Percentiles rank a stretch among this genome's conserved stretches.
Evolutionary conservation across 768 basidiomycete species (phyloP).

Genomic region (Guyanaporus albipodus): DNA sequence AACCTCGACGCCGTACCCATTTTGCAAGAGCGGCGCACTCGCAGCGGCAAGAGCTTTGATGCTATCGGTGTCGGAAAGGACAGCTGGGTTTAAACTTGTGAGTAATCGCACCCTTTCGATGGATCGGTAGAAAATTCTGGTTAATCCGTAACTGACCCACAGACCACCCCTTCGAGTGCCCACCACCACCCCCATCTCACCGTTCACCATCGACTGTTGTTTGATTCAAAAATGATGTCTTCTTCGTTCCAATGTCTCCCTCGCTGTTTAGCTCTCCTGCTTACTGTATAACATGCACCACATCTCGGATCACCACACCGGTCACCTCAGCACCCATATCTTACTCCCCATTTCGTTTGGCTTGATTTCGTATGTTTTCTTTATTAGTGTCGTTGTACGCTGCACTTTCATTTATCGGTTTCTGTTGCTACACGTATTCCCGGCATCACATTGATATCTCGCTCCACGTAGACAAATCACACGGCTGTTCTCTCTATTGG

Average conservation of each 20-base stretch:
- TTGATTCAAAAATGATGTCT: constrained; percentile 11
- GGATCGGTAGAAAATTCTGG: constrained; percentile 52
- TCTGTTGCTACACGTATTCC: constrained; percentile 32
- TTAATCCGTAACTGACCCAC: constrained; percentile 4
- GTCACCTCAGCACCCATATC: constrained; percentile 15
- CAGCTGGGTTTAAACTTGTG: constrained; percentile 63
- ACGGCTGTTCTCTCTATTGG: constrained; percentile 16
- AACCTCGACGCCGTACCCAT: constrained; percentile 72
- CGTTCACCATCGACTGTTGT: background rate
- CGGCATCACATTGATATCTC: constrained; percentile 28
- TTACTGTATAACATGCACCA: constrained; percentile 26
- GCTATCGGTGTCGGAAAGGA: constrained; percentile 76
- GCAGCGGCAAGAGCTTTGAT: constrained; percentile 83
- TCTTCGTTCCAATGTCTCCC: constrained; percentile 5
- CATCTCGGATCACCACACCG: constrained; percentile 17
- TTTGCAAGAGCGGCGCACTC: constrained; percentile 70
- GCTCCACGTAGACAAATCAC: constrained; percentile 23
- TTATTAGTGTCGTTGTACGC: constrained; percentile 26
- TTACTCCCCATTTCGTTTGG: constrained; percentile 17
- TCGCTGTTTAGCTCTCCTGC: constrained; percentile 15
- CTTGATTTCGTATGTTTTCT: constrained; percentile 23
- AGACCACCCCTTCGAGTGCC: constrained; percentile 4
- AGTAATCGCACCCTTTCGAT: constrained; percentile 31
- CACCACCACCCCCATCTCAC: background rate
- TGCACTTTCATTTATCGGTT: constrained; percentile 27